Conservation (phyloP, 306 rosid genomes). For the Macrotyloma uniflorum region DNA sequence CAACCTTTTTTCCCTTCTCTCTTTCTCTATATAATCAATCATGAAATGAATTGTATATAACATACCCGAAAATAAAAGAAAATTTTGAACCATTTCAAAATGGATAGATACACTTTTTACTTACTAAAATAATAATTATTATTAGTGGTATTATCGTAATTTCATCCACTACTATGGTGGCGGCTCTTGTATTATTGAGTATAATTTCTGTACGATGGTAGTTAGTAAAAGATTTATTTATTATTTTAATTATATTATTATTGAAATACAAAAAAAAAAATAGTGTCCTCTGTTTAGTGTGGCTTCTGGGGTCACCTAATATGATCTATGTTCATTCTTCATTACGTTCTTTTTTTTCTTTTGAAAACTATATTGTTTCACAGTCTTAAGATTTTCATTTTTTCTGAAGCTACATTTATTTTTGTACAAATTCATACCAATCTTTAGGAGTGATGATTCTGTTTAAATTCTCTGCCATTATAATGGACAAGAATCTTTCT, state of each 20-base stretch:
- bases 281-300: background rate
- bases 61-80: constrained; percentile 19
- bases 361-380: no score
- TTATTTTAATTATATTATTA: background rate
- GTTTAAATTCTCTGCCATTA: no score
- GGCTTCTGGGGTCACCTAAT: background rate
- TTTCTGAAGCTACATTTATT: background rate
- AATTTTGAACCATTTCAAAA: background rate
- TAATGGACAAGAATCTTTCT: no score
- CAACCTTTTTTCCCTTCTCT: no score
- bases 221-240: background rate
- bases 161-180: background rate
- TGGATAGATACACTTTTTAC: background rate
- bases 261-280: background rate
- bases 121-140: background rate
- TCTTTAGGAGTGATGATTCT: no score
- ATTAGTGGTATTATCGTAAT: background rate
- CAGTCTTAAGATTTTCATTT: no score
- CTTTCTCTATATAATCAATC: background rate
- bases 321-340: background rate
- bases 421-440: no score
- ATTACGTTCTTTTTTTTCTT: no score
- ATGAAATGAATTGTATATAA: constrained; percentile 44
- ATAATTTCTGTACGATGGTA: background rate
- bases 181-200: background rate